Evolutionary conservation across 768 basidiomycete species (phyloP).

Genomic region (Lanmaoa pseudosensibilis): DNA sequence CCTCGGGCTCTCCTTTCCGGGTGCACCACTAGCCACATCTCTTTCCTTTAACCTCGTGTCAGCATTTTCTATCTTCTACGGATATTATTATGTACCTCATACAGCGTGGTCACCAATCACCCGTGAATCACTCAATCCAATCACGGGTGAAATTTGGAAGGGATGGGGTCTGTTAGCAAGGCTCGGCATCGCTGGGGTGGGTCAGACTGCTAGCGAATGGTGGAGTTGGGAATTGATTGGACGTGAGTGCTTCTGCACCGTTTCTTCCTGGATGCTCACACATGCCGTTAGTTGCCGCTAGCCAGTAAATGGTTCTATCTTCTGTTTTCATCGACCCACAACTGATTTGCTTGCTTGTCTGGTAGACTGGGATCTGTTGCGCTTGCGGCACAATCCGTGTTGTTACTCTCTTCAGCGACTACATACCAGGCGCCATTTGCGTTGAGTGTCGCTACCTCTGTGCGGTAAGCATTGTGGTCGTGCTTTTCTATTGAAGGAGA

Average conservation of each 20-base stretch:
- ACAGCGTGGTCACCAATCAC: constrained; percentile 71
- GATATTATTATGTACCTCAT: constrained; percentile 55
- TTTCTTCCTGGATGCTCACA: not conserved
- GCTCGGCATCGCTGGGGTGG: constrained; percentile 79
- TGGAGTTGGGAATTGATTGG: constrained; percentile 94
- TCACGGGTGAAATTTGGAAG: constrained; percentile 62
- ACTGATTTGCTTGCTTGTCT: constrained; percentile 14
- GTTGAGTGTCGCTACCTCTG: constrained; percentile 78
- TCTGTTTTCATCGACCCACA: not conserved
- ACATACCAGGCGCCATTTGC: constrained; percentile 86
- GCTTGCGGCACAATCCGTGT: constrained; percentile 87
- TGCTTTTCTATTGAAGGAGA: not conserved
- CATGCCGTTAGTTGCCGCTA: constrained; percentile 46
- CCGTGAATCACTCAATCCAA: constrained; percentile 38
- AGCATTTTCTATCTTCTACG: constrained; percentile 60
- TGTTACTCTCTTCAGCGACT: constrained; percentile 71
- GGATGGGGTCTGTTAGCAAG: constrained; percentile 66
- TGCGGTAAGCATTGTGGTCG: constrained; percentile 53
- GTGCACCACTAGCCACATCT: constrained; percentile 88
- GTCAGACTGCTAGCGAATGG: constrained; percentile 90
- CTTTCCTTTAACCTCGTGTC: constrained; percentile 88
- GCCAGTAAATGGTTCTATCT: constrained; percentile 39
- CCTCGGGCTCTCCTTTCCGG: constrained; percentile 83
- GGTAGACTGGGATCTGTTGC: constrained; percentile 71
- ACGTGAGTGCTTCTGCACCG: constrained; percentile 21